A percentile compares a stretch with the other conserved stretches of the same genome.
phyloP scores from a whole-genome alignment of 495 filamentous ascomycete genomes.

The Xylaria venustula region DNA sequence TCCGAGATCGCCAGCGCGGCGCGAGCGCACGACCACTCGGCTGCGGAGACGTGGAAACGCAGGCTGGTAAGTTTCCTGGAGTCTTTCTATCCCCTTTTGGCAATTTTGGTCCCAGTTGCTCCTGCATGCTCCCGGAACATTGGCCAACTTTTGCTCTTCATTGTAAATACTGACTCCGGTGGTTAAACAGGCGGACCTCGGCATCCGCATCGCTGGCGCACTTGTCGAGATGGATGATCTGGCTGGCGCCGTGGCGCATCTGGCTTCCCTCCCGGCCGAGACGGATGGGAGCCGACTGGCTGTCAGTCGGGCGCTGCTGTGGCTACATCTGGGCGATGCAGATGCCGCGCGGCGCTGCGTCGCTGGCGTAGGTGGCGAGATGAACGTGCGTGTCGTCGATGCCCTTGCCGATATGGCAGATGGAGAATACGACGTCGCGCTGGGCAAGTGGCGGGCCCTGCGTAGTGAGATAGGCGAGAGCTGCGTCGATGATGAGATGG shows the following conservation, averaged over 20 bases:
- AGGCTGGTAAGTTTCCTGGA: no score
- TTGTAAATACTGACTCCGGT: no score
- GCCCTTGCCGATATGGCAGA: conserved; percentile 79
- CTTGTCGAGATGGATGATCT: conserved; percentile 91
- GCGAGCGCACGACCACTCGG: conserved; percentile 39
- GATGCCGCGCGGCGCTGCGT: conserved; percentile 60
- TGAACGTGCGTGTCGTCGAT: conserved; percentile 44
- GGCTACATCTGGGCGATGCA: conserved; percentile 73
- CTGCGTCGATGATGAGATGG: conserved; percentile 51
- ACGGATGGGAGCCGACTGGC: conserved; percentile 28
- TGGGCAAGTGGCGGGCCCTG: conserved; percentile 61
- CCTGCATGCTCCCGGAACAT: no score
- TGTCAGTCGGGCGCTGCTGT: conserved; percentile 61
- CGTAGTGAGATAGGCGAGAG: conserved; percentile 35
- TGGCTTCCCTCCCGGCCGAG: conserved; percentile 44
- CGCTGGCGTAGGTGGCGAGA: conserved; percentile 21
- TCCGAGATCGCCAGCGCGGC: conserved; percentile 42
- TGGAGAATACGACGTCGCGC: conserved; percentile 64
- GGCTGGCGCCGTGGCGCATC: conserved; percentile 67
- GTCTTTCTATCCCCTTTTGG: no score
- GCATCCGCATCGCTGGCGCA: conserved; percentile 73
- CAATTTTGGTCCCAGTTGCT: no score
- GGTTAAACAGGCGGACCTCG: no score
- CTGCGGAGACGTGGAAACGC: conserved; percentile 61
- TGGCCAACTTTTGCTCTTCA: no score